Conservation (phyloP, 345 rosid genomes). For the Eucalyptus marginata region DNA sequence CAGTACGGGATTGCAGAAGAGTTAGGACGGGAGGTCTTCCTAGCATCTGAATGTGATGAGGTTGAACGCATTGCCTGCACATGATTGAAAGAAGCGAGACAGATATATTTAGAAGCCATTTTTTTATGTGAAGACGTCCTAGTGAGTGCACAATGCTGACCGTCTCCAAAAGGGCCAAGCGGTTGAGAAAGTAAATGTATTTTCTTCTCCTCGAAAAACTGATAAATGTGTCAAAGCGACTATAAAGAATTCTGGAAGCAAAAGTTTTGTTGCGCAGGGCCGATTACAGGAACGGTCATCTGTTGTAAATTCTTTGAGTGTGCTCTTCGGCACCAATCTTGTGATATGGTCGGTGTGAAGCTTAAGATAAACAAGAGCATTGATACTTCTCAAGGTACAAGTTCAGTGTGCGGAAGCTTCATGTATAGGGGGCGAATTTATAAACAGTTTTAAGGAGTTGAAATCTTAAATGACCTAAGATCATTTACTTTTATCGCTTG, state of each 20-base stretch:
- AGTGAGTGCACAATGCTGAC: background rate
- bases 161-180: background rate
- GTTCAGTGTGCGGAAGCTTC: background rate
- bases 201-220: background rate
- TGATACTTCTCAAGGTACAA: background rate
- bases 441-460: background rate
- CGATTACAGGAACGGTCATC: background rate
- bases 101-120: background rate
- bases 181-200: background rate
- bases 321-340: background rate
- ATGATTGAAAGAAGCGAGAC: background rate
- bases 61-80: background rate
- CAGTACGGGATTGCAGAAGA: slow-evolving; percentile 24
- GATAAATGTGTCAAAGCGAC: background rate
- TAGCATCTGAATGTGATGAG: background rate
- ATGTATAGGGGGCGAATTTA: background rate
- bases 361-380: background rate
- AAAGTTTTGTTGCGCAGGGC: background rate
- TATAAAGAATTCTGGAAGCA: background rate
- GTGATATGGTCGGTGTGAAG: background rate
- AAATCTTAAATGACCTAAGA: background rate
- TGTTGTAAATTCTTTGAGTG: background rate
- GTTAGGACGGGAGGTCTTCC: background rate
- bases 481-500: background rate
- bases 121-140: background rate